phyloP scores from a whole-genome alignment of 2,329 filamentous ascomycete genomes.

The Myriangium duriaei region DNA sequence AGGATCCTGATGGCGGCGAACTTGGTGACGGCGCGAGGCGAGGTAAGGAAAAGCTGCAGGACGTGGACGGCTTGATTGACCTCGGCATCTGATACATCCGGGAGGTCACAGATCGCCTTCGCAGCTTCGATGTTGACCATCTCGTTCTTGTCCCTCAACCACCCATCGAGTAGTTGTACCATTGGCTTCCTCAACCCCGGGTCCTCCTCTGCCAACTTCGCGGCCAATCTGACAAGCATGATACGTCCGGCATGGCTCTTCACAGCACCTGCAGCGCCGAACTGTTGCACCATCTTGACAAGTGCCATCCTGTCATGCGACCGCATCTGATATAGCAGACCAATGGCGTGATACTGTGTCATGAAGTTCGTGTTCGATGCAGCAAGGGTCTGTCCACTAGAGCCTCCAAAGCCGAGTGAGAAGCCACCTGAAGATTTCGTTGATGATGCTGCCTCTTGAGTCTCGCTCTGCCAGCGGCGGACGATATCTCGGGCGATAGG shows the following conservation, averaged over 20 bases:
- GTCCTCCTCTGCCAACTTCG: slow-evolving; percentile 90
- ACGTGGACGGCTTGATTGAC: slow-evolving; percentile 88
- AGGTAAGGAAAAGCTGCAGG: slow-evolving; percentile 91
- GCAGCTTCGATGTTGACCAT: slow-evolving; percentile 99
- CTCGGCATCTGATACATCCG: slow-evolving; percentile 83
- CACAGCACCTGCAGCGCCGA: slow-evolving; percentile 76
- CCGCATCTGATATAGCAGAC: slow-evolving; percentile 93
- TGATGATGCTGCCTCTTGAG: slow-evolving; percentile 86
- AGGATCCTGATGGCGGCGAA: slow-evolving; percentile 94
- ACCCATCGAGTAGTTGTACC: slow-evolving; percentile 92
- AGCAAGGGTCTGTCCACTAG: slow-evolving; percentile 58
- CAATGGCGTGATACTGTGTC: slow-evolving; percentile 97
- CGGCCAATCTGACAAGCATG: slow-evolving; percentile 82
- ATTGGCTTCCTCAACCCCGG: slow-evolving; percentile 80
- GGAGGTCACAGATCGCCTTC: slow-evolving; percentile 92
- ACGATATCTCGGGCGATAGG: slow-evolving; percentile 94
- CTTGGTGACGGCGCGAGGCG: slow-evolving; percentile 88
- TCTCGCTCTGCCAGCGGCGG: slow-evolving; percentile 95
- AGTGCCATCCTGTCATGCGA: slow-evolving; percentile 95
- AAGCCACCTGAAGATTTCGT: slow-evolving; percentile 83
- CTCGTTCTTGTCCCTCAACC: slow-evolving; percentile 96
- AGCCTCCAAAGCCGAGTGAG: slow-evolving; percentile 79
- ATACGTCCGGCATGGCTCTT: slow-evolving; percentile 91
- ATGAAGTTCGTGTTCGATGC: slow-evolving; percentile 81
- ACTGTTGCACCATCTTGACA: slow-evolving; percentile 99